Evolutionary conservation across 495 filamentous ascomycete species (phyloP), one percentile per base, ranked within the genome.

Genomic region (Neurospora sp.): DNA sequence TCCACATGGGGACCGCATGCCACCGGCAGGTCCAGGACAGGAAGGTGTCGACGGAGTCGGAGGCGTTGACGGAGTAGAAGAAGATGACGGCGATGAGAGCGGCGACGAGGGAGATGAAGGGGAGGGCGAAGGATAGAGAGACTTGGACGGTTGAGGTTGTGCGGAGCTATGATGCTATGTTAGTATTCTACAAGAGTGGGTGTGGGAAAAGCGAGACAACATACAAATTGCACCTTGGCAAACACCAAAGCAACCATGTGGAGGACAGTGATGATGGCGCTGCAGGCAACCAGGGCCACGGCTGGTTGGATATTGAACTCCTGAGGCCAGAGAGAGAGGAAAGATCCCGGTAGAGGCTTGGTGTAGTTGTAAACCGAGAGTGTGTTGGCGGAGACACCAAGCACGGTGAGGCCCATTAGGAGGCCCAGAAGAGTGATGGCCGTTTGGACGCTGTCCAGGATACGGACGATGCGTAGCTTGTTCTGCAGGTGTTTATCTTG

Each of bases 11-110:
- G 38, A 87, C 74, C 46, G 77, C 73, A 6, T 75, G 75, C 86
- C 86, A 89, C 69, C 84, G 85, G 79, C 87, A 89, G 37, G 82
- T 84, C 87, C 87, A 89, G 78, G 83, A 86, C 76, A 87, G 75
- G 39, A 88, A 76, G 46, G 85, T 85, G 75, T 84, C 83, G 71
- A 80, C 78, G 7, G 77, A 80, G 48, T 76, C 76, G 2, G 86
- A 87, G 35, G 83, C 75, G 73, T 88, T 87, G 80, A 86, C 83
- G 68, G 79, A 81, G 74, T 89, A 89, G 80, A 85, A 88, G 79
- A 88, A 85, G 69, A 82, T 69, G 71, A 85, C 83, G 74, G 82
- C 82, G 73, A 88, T 80, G 72, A 88, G 76, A n/a, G 81, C 81
- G 61, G 83, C 84, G 53, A 80, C 76, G 68, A 88, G 78, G 69